Evolutionary conservation across 2,329 filamentous ascomycete species (phyloP).

Genomic region (Claviceps pazoutovae): DNA sequence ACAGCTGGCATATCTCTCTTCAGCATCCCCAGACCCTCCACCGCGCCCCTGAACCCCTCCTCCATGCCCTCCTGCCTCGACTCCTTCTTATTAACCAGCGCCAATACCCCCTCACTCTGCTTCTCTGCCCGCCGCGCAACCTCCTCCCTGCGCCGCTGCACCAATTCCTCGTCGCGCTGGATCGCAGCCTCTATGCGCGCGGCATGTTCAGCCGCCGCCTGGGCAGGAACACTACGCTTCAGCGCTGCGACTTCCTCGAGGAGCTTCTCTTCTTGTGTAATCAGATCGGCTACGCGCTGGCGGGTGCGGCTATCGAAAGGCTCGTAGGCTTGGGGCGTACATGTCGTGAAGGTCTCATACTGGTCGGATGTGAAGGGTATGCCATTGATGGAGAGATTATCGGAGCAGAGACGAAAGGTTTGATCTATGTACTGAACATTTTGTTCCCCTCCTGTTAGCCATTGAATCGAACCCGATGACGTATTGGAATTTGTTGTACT

Average conservation of each 20-base stretch:
- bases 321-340: slow-evolving; percentile 31
- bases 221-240: slow-evolving; percentile 37
- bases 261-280: slow-evolving; percentile 47
- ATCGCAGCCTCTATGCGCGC: slow-evolving; percentile 26
- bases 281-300: slow-evolving; percentile 44
- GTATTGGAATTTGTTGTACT: no score
- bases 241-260: slow-evolving; percentile 48
- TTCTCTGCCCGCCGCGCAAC: slow-evolving; percentile 10
- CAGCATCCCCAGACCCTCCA: slow-evolving; percentile 36
- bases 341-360: slow-evolving; percentile 21
- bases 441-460: background rate
- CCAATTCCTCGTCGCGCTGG: slow-evolving; percentile 32
- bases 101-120: slow-evolving; percentile 14
- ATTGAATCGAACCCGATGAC: background rate
- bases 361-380: slow-evolving; percentile 29
- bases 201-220: slow-evolving; percentile 29
- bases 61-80: slow-evolving; percentile 33
- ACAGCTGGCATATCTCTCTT: slow-evolving; percentile 48
- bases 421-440: slow-evolving; percentile 41
- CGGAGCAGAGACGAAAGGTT: slow-evolving; percentile 43
- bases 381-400: slow-evolving; percentile 51
- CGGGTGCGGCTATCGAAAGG: slow-evolving; percentile 47
- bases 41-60: slow-evolving; percentile 29
- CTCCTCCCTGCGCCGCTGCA: slow-evolving; percentile 17
- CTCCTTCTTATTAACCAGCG: slow-evolving; percentile 16